phyloP scores from a whole-genome alignment of 352 stramenopile species.

The Aphanomyces euteiches region DNA sequence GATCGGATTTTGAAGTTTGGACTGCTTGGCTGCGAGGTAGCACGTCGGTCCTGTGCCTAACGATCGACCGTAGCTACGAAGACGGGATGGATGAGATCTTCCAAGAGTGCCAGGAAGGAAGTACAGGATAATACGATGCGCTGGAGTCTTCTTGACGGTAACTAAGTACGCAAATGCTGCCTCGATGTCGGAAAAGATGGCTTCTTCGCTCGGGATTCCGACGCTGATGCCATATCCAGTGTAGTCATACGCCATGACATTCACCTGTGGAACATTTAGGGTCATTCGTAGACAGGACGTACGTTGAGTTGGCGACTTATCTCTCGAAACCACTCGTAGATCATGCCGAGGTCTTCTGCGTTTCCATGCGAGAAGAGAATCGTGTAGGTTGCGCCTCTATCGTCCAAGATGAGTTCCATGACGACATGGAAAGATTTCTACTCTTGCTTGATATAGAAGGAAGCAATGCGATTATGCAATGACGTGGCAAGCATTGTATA shows the following conservation, averaged over 20 bases:
- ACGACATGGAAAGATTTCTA: conserved; percentile 29
- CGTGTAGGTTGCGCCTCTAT: conserved; percentile 88
- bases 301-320: conserved; percentile 75
- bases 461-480: conserved; percentile 86
- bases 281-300: conserved; percentile 11
- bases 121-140: conserved; percentile 95
- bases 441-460: conserved; percentile 93
- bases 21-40: conserved; percentile 93
- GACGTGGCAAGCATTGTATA: conserved; percentile 93
- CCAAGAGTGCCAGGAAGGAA: conserved; percentile 34
- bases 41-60: conserved; percentile 93
- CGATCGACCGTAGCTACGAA: conserved; percentile 80
- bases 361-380: conserved; percentile 97
- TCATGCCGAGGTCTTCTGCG: conserved; percentile 97
- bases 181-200: conserved; percentile 94
- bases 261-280: conserved; percentile 44
- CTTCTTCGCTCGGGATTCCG: conserved; percentile 88
- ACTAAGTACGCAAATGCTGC: conserved; percentile 95
- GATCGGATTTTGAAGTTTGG: conserved; percentile 81
- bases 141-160: conserved; percentile 86
- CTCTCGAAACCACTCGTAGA: conserved; percentile 96
- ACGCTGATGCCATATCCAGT: conserved; percentile 96
- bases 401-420: background rate
- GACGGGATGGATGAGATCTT: background rate
- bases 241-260: conserved; percentile 94